Base-by-base conservation (phyloP, 176 grass and related monocot genomes). In the Aechmea fasciata region DNA sequence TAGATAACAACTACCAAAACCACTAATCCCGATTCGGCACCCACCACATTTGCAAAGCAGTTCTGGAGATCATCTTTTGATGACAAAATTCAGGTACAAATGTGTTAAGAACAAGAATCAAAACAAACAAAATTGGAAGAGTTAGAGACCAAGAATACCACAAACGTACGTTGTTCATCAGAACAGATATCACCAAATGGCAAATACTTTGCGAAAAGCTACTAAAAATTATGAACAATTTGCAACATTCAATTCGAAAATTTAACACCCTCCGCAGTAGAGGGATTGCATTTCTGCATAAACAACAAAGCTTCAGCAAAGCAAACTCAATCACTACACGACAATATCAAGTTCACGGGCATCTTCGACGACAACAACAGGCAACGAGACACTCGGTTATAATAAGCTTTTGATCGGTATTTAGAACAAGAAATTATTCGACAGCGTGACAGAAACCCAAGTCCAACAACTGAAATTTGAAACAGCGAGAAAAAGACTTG, bases 131-230 rank as follows among this genome's bases (percentile, higher is more conserved):
- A 7, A 33, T 33, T 33, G 29, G 5, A 33, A 41, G 4, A 41
- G 33, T 41, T 41, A 7, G 6, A 41, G 64, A 28, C 64, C 11
- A 67, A 67, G 24, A 67, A 67, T 28, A 29, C 17, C 47, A 67
- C 12, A 67, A 67, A 67, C 57, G 6, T 23, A 67, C 57, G 8
- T 64, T 64, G 8, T 64, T 64, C 57, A 64, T 64, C 57, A 64
- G 22, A 64, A 18, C n/a, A 18, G 18, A 64, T 23, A 64, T 23
- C n/a, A 10, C 57, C 5, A 64, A 64, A 64, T n/a, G n/a, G 22
- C 57, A 63, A 63, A 63, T 6, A 63, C 57, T 22, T 17, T 17
- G 64, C 24, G 13, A 67, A 4, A 67, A 29, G 2, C 28, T 26
- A 57, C 1, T 23, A 23, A 23, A 23, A 23, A 23, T 23, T 23